Conservation (phyloP, 148 eudicot species). For the Linanthus parryae region DNA sequence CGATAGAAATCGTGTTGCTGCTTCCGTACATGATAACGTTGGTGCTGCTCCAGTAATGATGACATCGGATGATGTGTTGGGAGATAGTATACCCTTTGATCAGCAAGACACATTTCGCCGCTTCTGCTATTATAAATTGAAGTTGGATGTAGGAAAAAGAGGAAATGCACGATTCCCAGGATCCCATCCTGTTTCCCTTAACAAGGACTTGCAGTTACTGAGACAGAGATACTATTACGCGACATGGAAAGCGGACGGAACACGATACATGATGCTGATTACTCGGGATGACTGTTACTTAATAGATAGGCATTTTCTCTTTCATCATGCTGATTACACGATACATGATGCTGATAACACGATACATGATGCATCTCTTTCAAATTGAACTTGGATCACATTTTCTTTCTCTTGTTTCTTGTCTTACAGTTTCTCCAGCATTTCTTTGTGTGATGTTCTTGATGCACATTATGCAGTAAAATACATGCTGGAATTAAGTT, state of each 20-base stretch:
- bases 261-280: constrained; percentile 94
- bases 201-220: constrained; percentile 85
- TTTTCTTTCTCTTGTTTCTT: too few species aligned
- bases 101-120: constrained; percentile 64
- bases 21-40: too few species aligned
- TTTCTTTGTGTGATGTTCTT: too few species aligned
- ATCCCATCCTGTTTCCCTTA: constrained; percentile 96
- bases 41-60: too few species aligned
- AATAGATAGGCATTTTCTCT: constrained; percentile 79
- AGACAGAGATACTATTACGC: constrained; percentile 94
- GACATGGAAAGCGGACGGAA: constrained; percentile 99
- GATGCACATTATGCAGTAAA: too few species aligned
- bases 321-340: too few species aligned
- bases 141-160: constrained; percentile 49
- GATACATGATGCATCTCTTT: too few species aligned
- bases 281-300: constrained; percentile 87
- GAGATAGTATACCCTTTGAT: constrained; percentile 70
- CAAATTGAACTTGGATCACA: too few species aligned
- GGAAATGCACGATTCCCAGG: constrained; percentile 78
- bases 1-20: too few species aligned
- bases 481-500: too few species aligned
- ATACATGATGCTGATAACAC: too few species aligned
- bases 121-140: constrained; percentile 64
- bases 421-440: too few species aligned
- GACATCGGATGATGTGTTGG: constrained; percentile 93